Base-by-base conservation (phyloP, 768 basidiomycete species). In the Heimioporus sp. region DNA sequence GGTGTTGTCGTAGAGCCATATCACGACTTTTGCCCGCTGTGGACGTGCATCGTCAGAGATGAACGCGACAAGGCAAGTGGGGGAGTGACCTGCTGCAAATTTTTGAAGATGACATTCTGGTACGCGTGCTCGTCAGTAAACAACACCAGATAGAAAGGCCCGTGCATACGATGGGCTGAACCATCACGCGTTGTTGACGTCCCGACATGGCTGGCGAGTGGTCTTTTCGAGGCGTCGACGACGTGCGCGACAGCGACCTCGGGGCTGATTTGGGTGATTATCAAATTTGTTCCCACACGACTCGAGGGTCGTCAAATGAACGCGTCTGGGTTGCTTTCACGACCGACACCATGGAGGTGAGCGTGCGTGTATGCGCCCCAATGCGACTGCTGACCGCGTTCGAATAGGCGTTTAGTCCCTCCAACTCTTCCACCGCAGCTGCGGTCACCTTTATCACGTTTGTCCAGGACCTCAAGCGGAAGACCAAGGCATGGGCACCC, bases 361-460 rank as follows among this genome's bases (percentile, higher is more conserved):
- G 59, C 52, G 5, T 41, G 30, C 34, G 28, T 28, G 2, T 10
- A 9, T 17, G 17, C 12, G 5, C 15, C 16, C 7, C 28, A 19
- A 8, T n/a, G 35, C 10, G 37, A 45, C 16, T 35, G n/a, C 53
- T 63, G 43, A 65, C 44, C 36, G 34, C 32, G 41, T n/a, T 17
- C 34, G 31, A 13, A 3, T 43, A 86, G 85, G 80, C 74, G 52
- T 83, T 90, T 65, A 81, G 84, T 73, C 80, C 87, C 71, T 80
- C 82, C 67, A 90, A 87, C 65, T 91, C 91, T 32, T 96, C 96
- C 56, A 99, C 97, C 71, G 95, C 96, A 43, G 94, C 95, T 46
- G 94, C 97, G 70, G 97, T 99, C 59, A 90, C 92, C 2, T 97
- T 99, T 72, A 99, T 99, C 72, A 99, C 97, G 21, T 98, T 98